phyloP scores from a whole-genome alignment of 2,329 filamentous ascomycete species.

The Cephalotrichum gorgonifer region DNA sequence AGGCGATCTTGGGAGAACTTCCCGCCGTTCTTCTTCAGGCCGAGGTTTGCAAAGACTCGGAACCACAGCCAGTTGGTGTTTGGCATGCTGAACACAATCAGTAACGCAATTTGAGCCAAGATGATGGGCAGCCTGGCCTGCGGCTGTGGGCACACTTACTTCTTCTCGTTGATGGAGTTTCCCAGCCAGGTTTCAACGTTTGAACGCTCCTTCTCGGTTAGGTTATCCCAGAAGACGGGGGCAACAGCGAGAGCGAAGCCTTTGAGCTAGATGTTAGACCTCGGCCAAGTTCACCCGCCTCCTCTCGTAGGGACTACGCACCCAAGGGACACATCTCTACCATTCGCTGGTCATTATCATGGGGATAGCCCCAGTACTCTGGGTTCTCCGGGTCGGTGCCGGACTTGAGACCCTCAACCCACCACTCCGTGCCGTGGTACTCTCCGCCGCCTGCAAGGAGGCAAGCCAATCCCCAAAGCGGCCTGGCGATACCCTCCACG shows the following conservation, averaged over 20 bases:
- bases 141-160: slow-evolving; percentile 26
- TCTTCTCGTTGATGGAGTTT: slow-evolving; percentile 67
- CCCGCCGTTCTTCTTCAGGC: slow-evolving; percentile 64
- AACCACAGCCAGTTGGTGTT: slow-evolving; percentile 70
- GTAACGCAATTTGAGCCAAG: background rate
- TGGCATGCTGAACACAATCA: slow-evolving; percentile 50
- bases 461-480: slow-evolving; percentile 65
- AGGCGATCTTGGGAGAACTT: slow-evolving; percentile 59
- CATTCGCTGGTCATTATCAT: slow-evolving; percentile 73
- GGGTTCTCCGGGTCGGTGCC: slow-evolving; percentile 60
- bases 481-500: slow-evolving; percentile 65
- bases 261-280: slow-evolving; percentile 10
- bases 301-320: slow-evolving; percentile 12
- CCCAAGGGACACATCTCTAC: slow-evolving; percentile 74
- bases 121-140: too few relatives aligned
- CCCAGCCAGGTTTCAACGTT: slow-evolving; percentile 66
- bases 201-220: slow-evolving; percentile 49
- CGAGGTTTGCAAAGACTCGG: slow-evolving; percentile 72
- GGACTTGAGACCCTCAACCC: slow-evolving; percentile 59
- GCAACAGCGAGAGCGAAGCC: slow-evolving; percentile 64
- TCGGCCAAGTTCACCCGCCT: too few relatives aligned
- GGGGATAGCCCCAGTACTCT: slow-evolving; percentile 69
- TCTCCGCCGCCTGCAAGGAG: slow-evolving; percentile 58
- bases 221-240: slow-evolving; percentile 52
- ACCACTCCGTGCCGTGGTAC: slow-evolving; percentile 49